Conservation (phyloP, 2,329 filamentous ascomycete species). For the Ploettnerulaceae sp. region DNA sequence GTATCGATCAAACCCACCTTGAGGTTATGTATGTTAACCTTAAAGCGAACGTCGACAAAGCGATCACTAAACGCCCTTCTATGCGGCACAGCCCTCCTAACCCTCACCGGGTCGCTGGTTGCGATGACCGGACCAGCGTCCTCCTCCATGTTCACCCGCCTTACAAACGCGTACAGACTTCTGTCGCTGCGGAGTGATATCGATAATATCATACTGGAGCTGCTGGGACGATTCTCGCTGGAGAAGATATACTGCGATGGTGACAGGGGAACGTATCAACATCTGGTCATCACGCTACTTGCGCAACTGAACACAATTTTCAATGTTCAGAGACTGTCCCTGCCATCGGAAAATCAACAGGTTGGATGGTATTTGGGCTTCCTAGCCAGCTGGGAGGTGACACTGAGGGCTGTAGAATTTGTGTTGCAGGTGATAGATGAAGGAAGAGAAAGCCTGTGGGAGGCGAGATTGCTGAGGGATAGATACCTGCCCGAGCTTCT, state of each 20-base stretch:
- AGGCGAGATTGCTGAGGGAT: slow-evolving; percentile 31
- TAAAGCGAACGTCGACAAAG: slow-evolving; percentile 1
- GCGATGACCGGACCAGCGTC: slow-evolving; percentile 31
- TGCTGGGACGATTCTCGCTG: slow-evolving; percentile 40
- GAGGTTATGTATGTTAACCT: slow-evolving; percentile 2
- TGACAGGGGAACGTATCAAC: slow-evolving; percentile 36
- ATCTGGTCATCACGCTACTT: slow-evolving; percentile 35
- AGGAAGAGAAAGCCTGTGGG: slow-evolving; percentile 34
- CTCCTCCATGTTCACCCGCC: slow-evolving; percentile 37
- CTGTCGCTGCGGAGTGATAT: slow-evolving; percentile 38
- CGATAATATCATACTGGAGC: slow-evolving; percentile 39
- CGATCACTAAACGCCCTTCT: background rate
- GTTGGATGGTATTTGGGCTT: slow-evolving; percentile 37
- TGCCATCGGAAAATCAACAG: slow-evolving; percentile 36
- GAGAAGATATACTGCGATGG: slow-evolving; percentile 39
- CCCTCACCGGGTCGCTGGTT: background rate
- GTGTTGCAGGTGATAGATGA: slow-evolving; percentile 37
- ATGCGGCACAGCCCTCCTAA: slow-evolving; percentile 6
- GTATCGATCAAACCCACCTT: background rate
- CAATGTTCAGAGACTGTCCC: slow-evolving; percentile 38
- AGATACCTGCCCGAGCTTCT: slow-evolving; percentile 38
- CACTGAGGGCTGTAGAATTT: slow-evolving; percentile 37
- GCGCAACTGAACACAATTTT: slow-evolving; percentile 39
- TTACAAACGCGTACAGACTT: slow-evolving; percentile 36
- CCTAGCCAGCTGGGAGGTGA: slow-evolving; percentile 39